These are phyloP conservation scores for Brassica hybrid DNA, from an alignment of 441 rosid genomes.

Conservation along the genomic window DNA sequence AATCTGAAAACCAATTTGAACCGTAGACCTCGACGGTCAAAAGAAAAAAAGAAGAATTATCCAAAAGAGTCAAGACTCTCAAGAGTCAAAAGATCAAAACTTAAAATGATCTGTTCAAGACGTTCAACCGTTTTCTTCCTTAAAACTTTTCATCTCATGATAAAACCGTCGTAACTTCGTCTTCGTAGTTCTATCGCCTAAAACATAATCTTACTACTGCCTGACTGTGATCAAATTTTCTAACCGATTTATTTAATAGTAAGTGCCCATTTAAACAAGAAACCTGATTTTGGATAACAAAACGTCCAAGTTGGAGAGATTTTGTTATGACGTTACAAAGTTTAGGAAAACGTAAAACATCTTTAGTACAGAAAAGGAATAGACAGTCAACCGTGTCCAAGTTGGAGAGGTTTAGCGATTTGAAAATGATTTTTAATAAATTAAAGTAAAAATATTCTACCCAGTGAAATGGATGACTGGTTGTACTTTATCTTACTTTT, in stretches of 20 bases:
- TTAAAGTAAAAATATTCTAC: neutral
- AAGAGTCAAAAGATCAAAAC: neutral
- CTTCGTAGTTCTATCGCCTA: neutral
- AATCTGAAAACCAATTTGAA: neutral
- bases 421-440: neutral
- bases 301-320: neutral
- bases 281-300: neutral
- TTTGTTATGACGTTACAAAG: neutral
- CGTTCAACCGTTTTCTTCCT: neutral
- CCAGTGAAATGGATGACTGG: neutral
- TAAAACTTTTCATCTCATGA: neutral
- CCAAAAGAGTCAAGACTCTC: conserved; percentile 5
- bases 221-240: neutral
- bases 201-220: neutral
- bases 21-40: conserved; percentile 6
- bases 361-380: neutral
- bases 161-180: too few species aligned
- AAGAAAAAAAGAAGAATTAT: neutral
- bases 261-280: neutral
- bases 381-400: neutral
- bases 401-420: neutral
- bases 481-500: neutral
- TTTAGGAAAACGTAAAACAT: neutral
- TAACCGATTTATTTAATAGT: neutral
- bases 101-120: neutral